Evolutionary conservation across 139 green algal genomes (phyloP).

Genomic region (Chlamydomonas sp.): DNA sequence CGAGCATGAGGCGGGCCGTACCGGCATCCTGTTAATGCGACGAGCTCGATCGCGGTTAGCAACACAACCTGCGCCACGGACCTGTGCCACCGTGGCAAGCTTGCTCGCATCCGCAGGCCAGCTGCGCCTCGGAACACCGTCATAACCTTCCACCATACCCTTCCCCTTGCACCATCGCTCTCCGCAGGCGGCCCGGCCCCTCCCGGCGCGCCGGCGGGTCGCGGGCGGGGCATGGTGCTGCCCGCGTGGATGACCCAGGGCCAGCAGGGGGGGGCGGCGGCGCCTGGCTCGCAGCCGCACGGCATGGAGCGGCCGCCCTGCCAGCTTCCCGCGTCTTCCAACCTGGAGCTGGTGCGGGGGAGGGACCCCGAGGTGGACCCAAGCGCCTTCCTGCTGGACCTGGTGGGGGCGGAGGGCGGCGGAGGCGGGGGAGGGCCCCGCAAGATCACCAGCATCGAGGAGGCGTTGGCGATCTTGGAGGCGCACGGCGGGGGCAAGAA

Average conservation of each 20-base stretch:
- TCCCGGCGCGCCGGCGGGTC: conserved; percentile 26
- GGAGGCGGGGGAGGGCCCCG: background rate
- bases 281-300: background rate
- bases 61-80: too few species aligned
- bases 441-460: conserved; percentile 36
- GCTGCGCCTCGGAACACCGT: background rate
- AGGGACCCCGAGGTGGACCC: conserved; percentile 18
- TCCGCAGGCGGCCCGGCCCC: background rate
- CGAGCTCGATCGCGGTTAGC: too few species aligned
- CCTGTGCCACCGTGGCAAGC: too few species aligned
- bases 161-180: background rate
- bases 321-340: background rate
- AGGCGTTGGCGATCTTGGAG: conserved; percentile 52
- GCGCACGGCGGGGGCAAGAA: conserved; percentile 17
- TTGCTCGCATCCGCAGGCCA: too few species aligned
- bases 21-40: too few species aligned
- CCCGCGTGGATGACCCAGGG: conserved; percentile 52
- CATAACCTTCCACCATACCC: background rate
- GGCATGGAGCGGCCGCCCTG: background rate
- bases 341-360: background rate
- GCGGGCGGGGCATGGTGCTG: conserved; percentile 40
- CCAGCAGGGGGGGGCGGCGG: background rate
- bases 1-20: too few species aligned
- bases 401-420: background rate
- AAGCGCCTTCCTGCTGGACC: conserved; percentile 12